Percentiles rank a stretch among this genome's conserved stretches.
These are phyloP conservation scores for Fraxinus albicans DNA, from an alignment of 305 asterid species.

Conservation along the genomic window DNA sequence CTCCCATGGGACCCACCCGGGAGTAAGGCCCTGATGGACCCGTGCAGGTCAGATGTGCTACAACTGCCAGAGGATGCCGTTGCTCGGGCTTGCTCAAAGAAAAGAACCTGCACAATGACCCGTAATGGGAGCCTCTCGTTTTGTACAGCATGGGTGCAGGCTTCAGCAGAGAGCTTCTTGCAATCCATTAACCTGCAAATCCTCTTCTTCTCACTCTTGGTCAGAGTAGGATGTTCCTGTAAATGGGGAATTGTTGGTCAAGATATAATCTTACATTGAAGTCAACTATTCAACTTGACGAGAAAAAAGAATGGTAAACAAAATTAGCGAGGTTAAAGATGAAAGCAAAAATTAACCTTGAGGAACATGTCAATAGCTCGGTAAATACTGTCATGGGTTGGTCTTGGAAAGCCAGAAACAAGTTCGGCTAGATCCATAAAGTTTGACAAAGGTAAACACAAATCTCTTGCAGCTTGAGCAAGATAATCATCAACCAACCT, in stretches of 20 bases:
- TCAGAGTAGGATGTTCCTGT: constrained; percentile 70
- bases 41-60: constrained; percentile 46
- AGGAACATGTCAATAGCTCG: constrained; percentile 77
- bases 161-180: constrained; percentile 69
- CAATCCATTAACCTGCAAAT: constrained; percentile 78
- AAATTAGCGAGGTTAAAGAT: neutral
- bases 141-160: constrained; percentile 71
- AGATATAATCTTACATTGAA: neutral
- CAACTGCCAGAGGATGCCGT: constrained; percentile 39
- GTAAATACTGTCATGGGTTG: constrained; percentile 67
- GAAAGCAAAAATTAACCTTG: constrained; percentile 44
- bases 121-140: constrained; percentile 51
- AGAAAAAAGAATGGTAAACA: neutral
- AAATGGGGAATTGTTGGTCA: neutral
- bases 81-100: constrained; percentile 67
- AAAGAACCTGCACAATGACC: constrained; percentile 72
- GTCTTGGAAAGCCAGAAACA: constrained; percentile 63
- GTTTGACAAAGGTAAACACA: constrained; percentile 43
- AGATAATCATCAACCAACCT: constrained; percentile 68
- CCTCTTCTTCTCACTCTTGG: constrained; percentile 68
- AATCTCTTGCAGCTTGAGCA: constrained; percentile 69
- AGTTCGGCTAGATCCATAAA: constrained; percentile 55
- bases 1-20: constrained; percentile 65
- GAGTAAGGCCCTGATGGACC: constrained; percentile 41
- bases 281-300: neutral